phyloP scores from a whole-genome alignment of 2,329 filamentous ascomycete species.

The Hypoxylon sp. region DNA sequence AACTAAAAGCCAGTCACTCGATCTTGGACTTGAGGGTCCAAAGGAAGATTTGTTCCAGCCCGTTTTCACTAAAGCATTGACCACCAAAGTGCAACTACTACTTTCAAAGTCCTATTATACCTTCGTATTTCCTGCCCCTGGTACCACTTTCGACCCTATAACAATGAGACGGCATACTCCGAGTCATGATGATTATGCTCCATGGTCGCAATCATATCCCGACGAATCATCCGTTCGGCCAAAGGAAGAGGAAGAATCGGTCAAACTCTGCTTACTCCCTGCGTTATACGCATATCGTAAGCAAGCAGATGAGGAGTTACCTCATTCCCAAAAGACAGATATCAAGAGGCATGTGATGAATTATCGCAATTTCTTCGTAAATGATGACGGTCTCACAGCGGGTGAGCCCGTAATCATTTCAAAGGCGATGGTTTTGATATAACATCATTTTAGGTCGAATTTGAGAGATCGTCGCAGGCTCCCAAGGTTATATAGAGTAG shows the following conservation, averaged over 20 bases:
- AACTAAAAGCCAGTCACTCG: neutral
- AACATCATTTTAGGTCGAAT: neutral
- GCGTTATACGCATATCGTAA: constrained; percentile 1
- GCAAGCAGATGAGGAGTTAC: neutral
- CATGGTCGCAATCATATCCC: neutral
- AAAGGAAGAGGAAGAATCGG: neutral
- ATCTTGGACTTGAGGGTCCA: neutral
- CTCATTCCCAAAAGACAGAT: neutral
- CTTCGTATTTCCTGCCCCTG: constrained; percentile 1
- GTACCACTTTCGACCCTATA: neutral
- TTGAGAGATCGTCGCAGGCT: no score
- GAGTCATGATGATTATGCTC: neutral
- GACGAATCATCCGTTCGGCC: neutral
- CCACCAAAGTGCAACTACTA: neutral
- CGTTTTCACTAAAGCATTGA: neutral
- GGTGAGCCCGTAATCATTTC: neutral
- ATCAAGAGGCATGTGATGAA: neutral
- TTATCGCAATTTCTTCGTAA: neutral
- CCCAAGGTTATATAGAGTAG: no score
- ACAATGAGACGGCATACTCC: constrained; percentile 1
- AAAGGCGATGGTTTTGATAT: neutral
- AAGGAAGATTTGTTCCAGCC: constrained; percentile 1
- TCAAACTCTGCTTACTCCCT: neutral
- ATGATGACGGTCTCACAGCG: neutral
- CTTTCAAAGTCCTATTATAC: constrained; percentile 3